A percentile compares a stretch with the other conserved stretches of the same genome.
Evolutionary conservation across 176 grass and related monocot species (phyloP).

Genomic region (Echinochloa phyllopogon): DNA sequence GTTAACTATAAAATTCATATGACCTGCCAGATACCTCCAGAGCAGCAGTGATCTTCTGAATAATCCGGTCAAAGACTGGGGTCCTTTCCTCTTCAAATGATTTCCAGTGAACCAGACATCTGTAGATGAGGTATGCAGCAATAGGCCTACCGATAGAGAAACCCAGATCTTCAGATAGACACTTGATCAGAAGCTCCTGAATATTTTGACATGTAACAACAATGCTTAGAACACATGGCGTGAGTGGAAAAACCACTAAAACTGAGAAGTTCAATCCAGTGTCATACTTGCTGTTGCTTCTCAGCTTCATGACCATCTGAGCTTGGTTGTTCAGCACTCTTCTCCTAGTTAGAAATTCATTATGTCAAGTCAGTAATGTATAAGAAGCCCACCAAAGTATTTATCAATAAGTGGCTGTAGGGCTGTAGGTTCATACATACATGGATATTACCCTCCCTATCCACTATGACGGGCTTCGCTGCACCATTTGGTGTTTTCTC

Average conservation of each 20-base stretch:
- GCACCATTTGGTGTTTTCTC: slow-evolving; percentile 44
- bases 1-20: background rate
- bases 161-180: slow-evolving; percentile 70
- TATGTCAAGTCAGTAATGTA: slow-evolving; percentile 20
- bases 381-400: background rate
- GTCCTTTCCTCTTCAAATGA: slow-evolving; percentile 70
- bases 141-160: slow-evolving; percentile 63
- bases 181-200: slow-evolving; percentile 74
- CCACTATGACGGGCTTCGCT: slow-evolving; percentile 27
- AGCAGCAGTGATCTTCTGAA: slow-evolving; percentile 58
- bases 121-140: slow-evolving; percentile 59
- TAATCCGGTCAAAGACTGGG: slow-evolving; percentile 61
- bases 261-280: slow-evolving; percentile 9
- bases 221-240: background rate
- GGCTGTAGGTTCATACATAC: slow-evolving; percentile 35
- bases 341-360: slow-evolving; percentile 42
- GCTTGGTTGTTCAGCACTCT: slow-evolving; percentile 22
- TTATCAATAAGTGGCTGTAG: slow-evolving; percentile 8
- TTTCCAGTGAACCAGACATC: slow-evolving; percentile 70
- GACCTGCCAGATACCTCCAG: slow-evolving; percentile 49
- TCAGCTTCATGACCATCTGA: slow-evolving; percentile 52
- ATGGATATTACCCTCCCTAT: slow-evolving; percentile 35
- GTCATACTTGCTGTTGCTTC: slow-evolving; percentile 59
- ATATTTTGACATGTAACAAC: background rate
- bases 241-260: background rate